Percentiles rank a stretch among this genome's conserved stretches.
phyloP scores from a whole-genome alignment of 805 yeast species.

The Kodamaea jinghongensis region DNA sequence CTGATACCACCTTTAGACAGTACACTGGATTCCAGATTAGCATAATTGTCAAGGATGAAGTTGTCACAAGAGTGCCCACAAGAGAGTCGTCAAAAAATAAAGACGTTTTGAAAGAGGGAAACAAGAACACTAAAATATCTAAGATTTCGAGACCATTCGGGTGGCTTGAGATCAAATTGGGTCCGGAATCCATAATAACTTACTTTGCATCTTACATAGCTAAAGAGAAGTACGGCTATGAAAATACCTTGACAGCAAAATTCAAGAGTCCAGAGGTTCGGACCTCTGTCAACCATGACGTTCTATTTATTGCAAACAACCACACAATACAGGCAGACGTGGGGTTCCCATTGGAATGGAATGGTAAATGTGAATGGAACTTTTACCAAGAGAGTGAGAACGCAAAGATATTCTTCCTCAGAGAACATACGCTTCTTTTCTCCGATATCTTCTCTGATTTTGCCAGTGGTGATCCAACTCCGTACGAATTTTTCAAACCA shows the following conservation, averaged over 20 bases:
- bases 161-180: conserved; percentile 78
- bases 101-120: conserved; percentile 18
- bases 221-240: conserved; percentile 50
- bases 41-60: conserved; percentile 61
- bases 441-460: conserved; percentile 77
- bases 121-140: conserved; percentile 17
- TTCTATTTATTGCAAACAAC: conserved; percentile 59
- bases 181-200: conserved; percentile 49
- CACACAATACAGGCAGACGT: conserved; percentile 56
- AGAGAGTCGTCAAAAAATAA: conserved; percentile 80
- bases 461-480: conserved; percentile 63
- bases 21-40: conserved; percentile 55
- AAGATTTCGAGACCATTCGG: conserved; percentile 68
- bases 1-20: conserved; percentile 35
- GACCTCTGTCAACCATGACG: conserved; percentile 86
- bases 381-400: conserved; percentile 52
- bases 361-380: conserved; percentile 69
- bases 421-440: conserved; percentile 78
- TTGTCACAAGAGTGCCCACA: conserved; percentile 72
- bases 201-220: conserved; percentile 53
- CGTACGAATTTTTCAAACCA: conserved; percentile 78
- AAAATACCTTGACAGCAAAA: conserved; percentile 44
- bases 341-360: conserved; percentile 80
- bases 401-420: conserved; percentile 59
- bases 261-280: conserved; percentile 61